Evolutionary conservation across 176 grass and related monocot genomes (phyloP).

Genomic region (Poa pratensis): DNA sequence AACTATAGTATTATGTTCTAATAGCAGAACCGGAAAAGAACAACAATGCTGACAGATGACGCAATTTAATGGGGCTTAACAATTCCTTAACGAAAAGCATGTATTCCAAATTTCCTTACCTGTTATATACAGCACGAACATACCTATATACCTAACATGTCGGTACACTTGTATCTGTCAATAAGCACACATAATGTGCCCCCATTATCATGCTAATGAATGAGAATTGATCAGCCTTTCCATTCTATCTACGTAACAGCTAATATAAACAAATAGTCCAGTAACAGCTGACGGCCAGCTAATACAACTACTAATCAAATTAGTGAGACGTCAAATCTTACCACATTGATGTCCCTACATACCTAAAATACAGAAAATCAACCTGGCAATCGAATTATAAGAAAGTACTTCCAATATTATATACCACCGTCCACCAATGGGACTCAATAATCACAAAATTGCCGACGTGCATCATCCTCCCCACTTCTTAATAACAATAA

Average conservation of each 20-base stretch:
- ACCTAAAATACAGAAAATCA: slow-evolving; percentile 1
- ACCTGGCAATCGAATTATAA: not conserved
- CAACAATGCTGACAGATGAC: not conserved
- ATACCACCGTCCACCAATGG: not conserved
- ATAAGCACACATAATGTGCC: not conserved
- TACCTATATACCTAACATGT: not conserved
- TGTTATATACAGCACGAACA: not conserved
- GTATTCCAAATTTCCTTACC: not conserved
- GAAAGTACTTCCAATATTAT: not conserved
- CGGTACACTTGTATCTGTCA: not conserved
- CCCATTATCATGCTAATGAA: not conserved
- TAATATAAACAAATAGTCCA: slow-evolving; percentile 20
- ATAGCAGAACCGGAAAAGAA: not conserved
- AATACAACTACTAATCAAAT: slow-evolving; percentile 7
- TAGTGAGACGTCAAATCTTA: not conserved
- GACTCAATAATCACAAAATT: not conserved
- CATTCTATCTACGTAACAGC: not conserved
- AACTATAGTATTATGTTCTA: not conserved
- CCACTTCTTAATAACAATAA: not conserved
- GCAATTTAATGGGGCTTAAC: not conserved
- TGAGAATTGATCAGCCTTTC: not conserved
- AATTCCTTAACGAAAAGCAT: slow-evolving; percentile 1
- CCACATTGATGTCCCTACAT: not conserved
- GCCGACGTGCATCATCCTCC: not conserved
- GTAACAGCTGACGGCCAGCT: not conserved